phyloP scores from a whole-genome alignment of 768 basidiomycete genomes.

The Leccinellum albellum region DNA sequence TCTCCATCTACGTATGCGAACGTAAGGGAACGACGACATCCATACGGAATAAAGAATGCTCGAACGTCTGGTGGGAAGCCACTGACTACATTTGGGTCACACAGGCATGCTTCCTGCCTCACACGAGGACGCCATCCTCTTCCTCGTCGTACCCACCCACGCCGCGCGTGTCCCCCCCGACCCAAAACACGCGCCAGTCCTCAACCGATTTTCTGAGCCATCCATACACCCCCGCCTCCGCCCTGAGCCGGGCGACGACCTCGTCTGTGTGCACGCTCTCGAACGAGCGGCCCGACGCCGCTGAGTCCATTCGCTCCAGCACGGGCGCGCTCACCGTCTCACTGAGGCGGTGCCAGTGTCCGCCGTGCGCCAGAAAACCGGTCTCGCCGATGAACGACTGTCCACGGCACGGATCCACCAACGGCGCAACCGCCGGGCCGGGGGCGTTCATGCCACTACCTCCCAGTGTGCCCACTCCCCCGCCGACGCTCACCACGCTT shows the following conservation, averaged over 20 bases:
- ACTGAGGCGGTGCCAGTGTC: constrained; percentile 41
- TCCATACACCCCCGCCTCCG: constrained; percentile 68
- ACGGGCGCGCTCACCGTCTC: constrained; percentile 22
- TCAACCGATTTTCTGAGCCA: constrained; percentile 71
- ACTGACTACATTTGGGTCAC: background rate
- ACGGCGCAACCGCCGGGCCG: constrained; percentile 28
- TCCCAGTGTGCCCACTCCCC: no score
- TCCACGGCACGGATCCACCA: constrained; percentile 45
- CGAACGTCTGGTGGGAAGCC: background rate
- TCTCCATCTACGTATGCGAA: background rate
- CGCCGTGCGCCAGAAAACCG: constrained; percentile 43
- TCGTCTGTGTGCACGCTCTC: constrained; percentile 55
- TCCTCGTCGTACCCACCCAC: constrained; percentile 25
- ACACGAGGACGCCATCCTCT: constrained; percentile 31
- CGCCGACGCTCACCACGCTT: background rate
- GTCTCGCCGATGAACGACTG: constrained; percentile 65
- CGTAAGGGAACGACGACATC: background rate
- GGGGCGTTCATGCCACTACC: background rate
- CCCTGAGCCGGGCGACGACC: constrained; percentile 40
- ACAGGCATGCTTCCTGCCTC: background rate
- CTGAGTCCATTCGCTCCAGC: constrained; percentile 44
- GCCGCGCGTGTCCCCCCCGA: constrained; percentile 53
- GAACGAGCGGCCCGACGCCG: constrained; percentile 43
- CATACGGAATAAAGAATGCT: background rate
- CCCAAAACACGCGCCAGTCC: constrained; percentile 82